Conservation (phyloP, 2,329 filamentous ascomycete species). For the Pestalotiopsis sp. region DNA sequence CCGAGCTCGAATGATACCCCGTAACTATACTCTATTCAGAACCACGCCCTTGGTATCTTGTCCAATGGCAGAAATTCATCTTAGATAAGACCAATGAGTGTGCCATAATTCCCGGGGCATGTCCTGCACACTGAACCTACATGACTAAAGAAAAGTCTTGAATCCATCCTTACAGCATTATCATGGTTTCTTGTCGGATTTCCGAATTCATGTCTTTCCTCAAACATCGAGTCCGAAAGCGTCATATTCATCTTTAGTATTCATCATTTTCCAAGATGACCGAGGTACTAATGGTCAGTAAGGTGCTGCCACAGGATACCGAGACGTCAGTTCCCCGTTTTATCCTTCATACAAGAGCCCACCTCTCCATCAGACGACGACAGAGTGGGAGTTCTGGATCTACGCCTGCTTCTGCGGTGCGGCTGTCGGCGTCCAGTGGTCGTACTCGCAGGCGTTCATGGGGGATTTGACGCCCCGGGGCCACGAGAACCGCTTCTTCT, state of each 20-base stretch:
- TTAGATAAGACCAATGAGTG: background rate
- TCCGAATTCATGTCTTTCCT: background rate
- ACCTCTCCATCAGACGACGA: background rate
- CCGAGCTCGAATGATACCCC: background rate
- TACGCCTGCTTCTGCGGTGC: background rate
- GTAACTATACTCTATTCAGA: background rate
- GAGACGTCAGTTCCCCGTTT: background rate
- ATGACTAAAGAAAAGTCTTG: background rate
- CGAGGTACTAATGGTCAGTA: background rate
- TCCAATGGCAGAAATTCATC: background rate
- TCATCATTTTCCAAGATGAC: background rate
- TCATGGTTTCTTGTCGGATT: background rate
- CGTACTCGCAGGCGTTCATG: conserved; percentile 6
- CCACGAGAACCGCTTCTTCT: conserved; percentile 10
- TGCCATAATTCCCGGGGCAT: background rate
- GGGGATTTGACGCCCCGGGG: conserved; percentile 7
- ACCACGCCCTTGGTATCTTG: background rate
- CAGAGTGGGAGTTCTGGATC: conserved; percentile 9
- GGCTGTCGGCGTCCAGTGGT: background rate
- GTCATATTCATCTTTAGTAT: too few species aligned
- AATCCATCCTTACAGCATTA: background rate
- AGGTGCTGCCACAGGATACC: background rate
- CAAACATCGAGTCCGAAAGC: too few species aligned
- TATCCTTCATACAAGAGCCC: background rate
- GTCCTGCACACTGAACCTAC: background rate